phyloP scores from a whole-genome alignment of 164 flowering plant genomes.

The Magnolia kwangsiensis region DNA sequence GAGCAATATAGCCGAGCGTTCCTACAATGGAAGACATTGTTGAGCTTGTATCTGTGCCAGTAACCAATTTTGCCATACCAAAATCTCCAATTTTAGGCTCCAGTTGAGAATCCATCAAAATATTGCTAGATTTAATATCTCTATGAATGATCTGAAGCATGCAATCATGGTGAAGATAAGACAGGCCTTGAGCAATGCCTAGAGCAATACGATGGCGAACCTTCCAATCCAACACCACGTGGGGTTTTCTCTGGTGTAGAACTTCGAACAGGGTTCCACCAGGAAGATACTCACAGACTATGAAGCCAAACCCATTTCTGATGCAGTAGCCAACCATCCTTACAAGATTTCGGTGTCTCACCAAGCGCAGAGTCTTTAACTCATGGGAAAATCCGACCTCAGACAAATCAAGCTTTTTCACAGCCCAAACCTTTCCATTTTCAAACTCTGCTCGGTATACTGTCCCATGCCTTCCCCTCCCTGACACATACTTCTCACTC shows the following conservation, averaged over 20 bases:
- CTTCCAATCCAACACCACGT: constrained; percentile 20
- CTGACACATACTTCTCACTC: constrained; percentile 26
- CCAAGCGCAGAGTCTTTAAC: constrained; percentile 22
- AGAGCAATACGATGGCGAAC: constrained; percentile 22
- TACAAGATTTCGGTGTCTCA: constrained; percentile 29
- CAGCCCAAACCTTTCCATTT: constrained; percentile 26
- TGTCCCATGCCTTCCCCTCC: constrained; percentile 30
- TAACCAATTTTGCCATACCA: constrained; percentile 25
- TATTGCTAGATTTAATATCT: constrained; percentile 30
- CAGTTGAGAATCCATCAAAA: constrained; percentile 33
- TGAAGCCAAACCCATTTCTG: constrained; percentile 27
- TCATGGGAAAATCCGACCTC: constrained; percentile 14
- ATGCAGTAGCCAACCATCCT: constrained; percentile 29
- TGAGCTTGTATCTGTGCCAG: constrained; percentile 17
- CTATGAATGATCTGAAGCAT: constrained; percentile 28
- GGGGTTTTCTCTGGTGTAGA: constrained; percentile 16
- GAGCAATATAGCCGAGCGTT: constrained; percentile 32
- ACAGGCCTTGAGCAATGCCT: constrained; percentile 37
- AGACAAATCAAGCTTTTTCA: constrained; percentile 26
- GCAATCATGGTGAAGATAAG: constrained; percentile 40
- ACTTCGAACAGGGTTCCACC: constrained; percentile 28
- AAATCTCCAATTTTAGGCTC: constrained; percentile 39
- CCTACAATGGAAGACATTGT: constrained; percentile 27
- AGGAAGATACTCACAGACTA: constrained; percentile 25
- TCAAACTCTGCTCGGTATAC: constrained; percentile 23